phyloP scores from a whole-genome alignment of 1,284 basidiomycete genomes.

The Microbotryomycetes sp. region DNA sequence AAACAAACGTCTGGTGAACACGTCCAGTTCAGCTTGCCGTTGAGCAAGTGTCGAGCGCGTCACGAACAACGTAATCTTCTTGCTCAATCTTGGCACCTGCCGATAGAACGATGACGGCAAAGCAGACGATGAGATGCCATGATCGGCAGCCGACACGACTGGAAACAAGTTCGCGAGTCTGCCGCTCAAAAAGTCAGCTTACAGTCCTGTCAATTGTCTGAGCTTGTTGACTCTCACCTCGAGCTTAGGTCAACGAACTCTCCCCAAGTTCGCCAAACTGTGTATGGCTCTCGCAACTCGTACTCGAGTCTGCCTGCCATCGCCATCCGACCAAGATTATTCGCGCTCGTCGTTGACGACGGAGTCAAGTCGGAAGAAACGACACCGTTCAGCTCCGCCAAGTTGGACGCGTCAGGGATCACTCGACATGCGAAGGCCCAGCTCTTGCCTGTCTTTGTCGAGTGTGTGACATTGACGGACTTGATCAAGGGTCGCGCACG shows the following conservation, averaged over 20 bases:
- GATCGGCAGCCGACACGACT: slow-evolving; percentile 1
- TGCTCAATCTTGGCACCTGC: slow-evolving; percentile 26
- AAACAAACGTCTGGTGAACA: slow-evolving; percentile 28
- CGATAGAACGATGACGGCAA: slow-evolving; percentile 14
- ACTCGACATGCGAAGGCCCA: slow-evolving; percentile 32
- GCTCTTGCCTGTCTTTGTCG: slow-evolving; percentile 26
- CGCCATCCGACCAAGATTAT: slow-evolving; percentile 19
- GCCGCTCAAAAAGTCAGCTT: neutral
- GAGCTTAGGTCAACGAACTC: slow-evolving; percentile 33
- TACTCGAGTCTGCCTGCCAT: slow-evolving; percentile 7
- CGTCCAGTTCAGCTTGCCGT: slow-evolving; percentile 30
- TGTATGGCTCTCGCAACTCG: slow-evolving; percentile 28
- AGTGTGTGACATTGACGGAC: slow-evolving; percentile 28
- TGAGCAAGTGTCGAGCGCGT: slow-evolving; percentile 20
- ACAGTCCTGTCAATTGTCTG: neutral
- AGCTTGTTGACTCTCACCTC: slow-evolving; percentile 15
- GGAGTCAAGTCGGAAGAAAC: neutral
- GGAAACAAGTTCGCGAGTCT: slow-evolving; percentile 30
- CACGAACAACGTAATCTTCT: slow-evolving; percentile 27
- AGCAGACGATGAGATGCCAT: neutral
- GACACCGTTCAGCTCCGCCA: neutral
- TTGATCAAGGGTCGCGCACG: slow-evolving; percentile 20
- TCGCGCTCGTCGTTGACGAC: neutral
- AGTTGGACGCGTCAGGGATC: slow-evolving; percentile 15
- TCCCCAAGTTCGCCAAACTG: slow-evolving; percentile 32